Percentiles rank a stretch among this genome's conserved stretches.
Evolutionary conservation across 2,329 filamentous ascomycete genomes (phyloP).

Genomic region (Uncinocarpus reesii): DNA sequence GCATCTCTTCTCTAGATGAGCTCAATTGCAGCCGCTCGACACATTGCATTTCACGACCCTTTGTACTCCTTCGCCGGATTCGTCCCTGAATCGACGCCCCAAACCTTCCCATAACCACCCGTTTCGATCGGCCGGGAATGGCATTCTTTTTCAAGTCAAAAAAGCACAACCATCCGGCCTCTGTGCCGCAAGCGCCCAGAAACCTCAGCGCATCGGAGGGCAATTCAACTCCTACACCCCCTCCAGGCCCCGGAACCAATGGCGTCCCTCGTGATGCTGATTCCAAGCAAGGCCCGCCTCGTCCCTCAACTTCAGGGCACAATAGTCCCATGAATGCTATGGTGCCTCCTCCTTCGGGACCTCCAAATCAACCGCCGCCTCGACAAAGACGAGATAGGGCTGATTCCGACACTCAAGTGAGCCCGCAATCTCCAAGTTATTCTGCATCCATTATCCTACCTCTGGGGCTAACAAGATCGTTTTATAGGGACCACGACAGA

Average conservation of each 20-base stretch:
- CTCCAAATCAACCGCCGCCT: conserved; percentile 54
- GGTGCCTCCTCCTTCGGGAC: conserved; percentile 47
- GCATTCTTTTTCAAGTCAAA: conserved; percentile 76
- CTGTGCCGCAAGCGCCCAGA: conserved; percentile 45
- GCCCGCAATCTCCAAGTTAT: too few relatives aligned
- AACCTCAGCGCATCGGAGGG: conserved; percentile 50
- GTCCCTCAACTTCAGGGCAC: conserved; percentile 57
- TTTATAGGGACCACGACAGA: conserved; percentile 24
- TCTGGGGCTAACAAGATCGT: not conserved
- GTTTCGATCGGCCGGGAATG: conserved; percentile 43
- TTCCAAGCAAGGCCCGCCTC: conserved; percentile 43
- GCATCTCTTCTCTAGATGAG: not conserved
- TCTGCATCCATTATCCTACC: not conserved
- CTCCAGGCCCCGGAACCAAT: conserved; percentile 40
- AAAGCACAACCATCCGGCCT: conserved; percentile 52
- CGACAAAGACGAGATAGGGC: conserved; percentile 46
- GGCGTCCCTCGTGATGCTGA: conserved; percentile 32
- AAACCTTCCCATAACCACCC: not conserved
- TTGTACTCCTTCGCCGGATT: not conserved
- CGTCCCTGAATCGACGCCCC: not conserved
- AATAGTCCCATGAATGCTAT: conserved; percentile 54
- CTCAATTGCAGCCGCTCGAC: not conserved
- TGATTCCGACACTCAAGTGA: conserved; percentile 47
- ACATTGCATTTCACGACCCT: conserved; percentile 1
- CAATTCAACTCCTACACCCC: conserved; percentile 27